Evolutionary conservation across 148 eudicot genomes (phyloP), one percentile per base, ranked within the genome.

Genomic region (Rhododendron williamsianum): DNA sequence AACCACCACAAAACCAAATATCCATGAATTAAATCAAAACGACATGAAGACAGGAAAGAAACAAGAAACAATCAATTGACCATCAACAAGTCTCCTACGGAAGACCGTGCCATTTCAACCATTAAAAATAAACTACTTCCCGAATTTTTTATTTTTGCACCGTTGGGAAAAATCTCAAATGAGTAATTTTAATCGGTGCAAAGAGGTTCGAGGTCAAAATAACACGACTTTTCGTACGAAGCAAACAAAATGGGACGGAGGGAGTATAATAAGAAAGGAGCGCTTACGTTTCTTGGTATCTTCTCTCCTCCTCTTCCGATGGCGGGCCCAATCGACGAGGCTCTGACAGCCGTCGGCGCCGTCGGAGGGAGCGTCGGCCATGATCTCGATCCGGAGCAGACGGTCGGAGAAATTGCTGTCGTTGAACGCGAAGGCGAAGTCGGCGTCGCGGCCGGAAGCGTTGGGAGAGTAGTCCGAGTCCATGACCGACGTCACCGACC

Each of bases 341-440:
- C 87, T 90, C 0, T 87, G 89, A 76, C 93, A 93, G 41, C 90
- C 92, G 13, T 87, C 96, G 36, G 78, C 87, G 9, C 78, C 88
- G 16, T 89, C 95, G 18, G 87, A 80, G 52, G 87, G 88, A 4
- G 90, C 80, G 79, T 94, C 94, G 18, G 92, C 91, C 80, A 95
- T 81, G 80, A 95, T 93, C 90, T 94, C 98, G 88, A 95, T 95
- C 83, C 91, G 86, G 19, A 95, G 92, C 33, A 94, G 84, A 33
- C 98, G 90, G 74, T 95, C 98, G 41, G 98, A 95, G 85, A 95
- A 95, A 83, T 94, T 95, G 89, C 97, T 93, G 83, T 95, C 96
- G 82, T 95, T 92, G 63, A 95, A 95, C 0, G 98, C 98, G 87
- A 95, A 95, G 8, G 91, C 98, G 58, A 95, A 95, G 84, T 94